Evolutionary conservation across 1,284 basidiomycete genomes (phyloP).

Genomic region (Cutaneotrichosporon spelunceum): DNA sequence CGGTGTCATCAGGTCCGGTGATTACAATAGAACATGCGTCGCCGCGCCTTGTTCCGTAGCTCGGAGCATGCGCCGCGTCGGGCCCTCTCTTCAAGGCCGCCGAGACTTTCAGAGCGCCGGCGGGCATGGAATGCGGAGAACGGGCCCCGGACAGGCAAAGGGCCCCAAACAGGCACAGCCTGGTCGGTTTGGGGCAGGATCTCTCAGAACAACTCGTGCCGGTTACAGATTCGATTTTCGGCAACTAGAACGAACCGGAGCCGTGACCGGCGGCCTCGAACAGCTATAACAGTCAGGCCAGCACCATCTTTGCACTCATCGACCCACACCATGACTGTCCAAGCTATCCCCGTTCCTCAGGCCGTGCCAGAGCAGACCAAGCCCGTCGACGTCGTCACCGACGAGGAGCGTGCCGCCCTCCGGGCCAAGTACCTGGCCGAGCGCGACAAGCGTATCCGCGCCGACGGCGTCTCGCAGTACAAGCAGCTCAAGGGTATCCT

Average conservation of each 20-base stretch:
- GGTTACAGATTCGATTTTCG: no score
- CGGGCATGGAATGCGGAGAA: no score
- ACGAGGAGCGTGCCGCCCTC: slow-evolving; percentile 16
- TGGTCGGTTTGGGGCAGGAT: no score
- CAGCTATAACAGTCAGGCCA: not conserved
- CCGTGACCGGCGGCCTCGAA: not conserved
- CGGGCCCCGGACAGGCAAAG: no score
- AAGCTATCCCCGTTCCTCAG: not conserved
- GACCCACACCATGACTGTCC: not conserved
- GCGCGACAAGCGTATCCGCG: slow-evolving; percentile 17
- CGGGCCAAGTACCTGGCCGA: slow-evolving; percentile 14
- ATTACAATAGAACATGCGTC: no score
- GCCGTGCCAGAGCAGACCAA: not conserved
- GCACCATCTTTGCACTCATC: not conserved
- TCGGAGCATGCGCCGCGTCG: no score
- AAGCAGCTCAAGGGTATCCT: slow-evolving; percentile 10
- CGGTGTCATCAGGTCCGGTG: no score
- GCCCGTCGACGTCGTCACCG: not conserved
- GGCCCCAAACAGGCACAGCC: no score
- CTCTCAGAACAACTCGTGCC: no score
- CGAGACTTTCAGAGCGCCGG: no score
- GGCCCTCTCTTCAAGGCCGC: no score
- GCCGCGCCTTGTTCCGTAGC: no score
- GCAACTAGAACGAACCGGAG: not conserved
- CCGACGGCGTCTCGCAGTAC: slow-evolving; percentile 15